Base-by-base conservation (phyloP, 2,329 filamentous ascomycete genomes). In the Alternaria rosae region DNA sequence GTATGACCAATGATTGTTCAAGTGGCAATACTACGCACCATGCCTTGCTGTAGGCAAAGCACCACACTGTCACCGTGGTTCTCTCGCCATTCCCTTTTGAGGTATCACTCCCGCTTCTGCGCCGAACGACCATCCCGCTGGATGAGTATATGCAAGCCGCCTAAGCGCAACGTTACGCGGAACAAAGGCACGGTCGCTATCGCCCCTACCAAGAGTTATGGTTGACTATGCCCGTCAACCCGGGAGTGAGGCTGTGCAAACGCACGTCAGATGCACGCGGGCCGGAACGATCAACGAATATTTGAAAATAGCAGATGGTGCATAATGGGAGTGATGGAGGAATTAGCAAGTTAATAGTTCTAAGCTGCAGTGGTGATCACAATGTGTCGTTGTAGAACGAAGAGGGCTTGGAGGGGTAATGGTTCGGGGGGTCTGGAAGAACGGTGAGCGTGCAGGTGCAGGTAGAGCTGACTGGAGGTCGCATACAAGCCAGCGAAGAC, bases 231-330 rank as follows among this genome's bases (percentile, higher is more conserved):
- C 28, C 43, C 23, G 54, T 17, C 32, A 51, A 51, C 55, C 28
- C 43, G 56, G 47, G 20, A 41, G 25, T 54, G 48, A 45, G 56
- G 56, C 56, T 58, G 56, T 58, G 56, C 56, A 58, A 30, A 53
- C 32, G 56, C 48, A 58, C 15, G 48, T 58, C 47, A 58, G 48
- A 58, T 38, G 48, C 55, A 52, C 20, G 56, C 48, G 56, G 28
- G 56, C 56, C 48, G 56, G 56, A 35, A 53, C 28, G 41, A 58
- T 58, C 48, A 41, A 32, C 56, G 20, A 17, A 17, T 23, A 41
- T 26, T 13, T 12, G 47, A 58, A 58, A 58, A 58, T 58, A 58
- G 56, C 35, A 54, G 44, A 57, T 30, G 30, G n/a, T 57, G 54
- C 54, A 51, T 57, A 23, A 25, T 23, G n/a, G 48, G n/a, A 13